Evolutionary conservation across 768 basidiomycete species (phyloP), one percentile per base, ranked within the genome.

Genomic region (Leucocoprinus birnbaumii): DNA sequence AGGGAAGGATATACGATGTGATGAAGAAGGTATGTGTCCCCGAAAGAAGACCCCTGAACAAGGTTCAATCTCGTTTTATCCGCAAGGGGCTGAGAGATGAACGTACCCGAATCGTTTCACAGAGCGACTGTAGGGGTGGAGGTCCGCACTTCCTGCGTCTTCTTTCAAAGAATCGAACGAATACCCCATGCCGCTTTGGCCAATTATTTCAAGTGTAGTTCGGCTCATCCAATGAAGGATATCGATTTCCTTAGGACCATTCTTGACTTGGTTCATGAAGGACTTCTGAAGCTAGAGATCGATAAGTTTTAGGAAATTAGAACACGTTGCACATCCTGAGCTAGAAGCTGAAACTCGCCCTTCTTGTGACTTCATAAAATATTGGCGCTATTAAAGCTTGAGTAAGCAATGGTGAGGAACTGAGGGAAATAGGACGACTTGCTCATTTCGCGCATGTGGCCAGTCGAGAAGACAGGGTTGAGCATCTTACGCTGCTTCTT

Each of bases 191-290:
- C 80, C 79, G 22, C 71, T 74, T 66, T 77, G 77, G 14, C 77
- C 78, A 47, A 83, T 74, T 37, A 80, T 66, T 55, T 82, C 79
- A 19, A 81, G 67, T 16, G 80, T 75, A 13, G 72, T 68, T 3
- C 79, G 70, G 11, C 73, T 64, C 63, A 71, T 69, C 74, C 75
- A 77, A 18, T 63, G 56, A 7, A 65, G 45, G 10, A 75, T 46
- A 53, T 77, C 73, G 25, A 77, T 61, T 62, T 73, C 71, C 47
- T 65, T 59, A 2, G 70, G 64, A 16, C 71, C 72, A 2, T 64
- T 58, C 16, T 61, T 42, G 21, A 69, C 64, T 56, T 66, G 66
- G 19, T 54, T 41, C n/a, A 58, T 22, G n/a, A 74, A 58, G 3
- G 65, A 53, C 22, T 62, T 61, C 18, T 61, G 65, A 34, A 73